Evolutionary conservation across 2,329 filamentous ascomycete species (phyloP).

Genomic region (Stagonosporopsis vannaccii): DNA sequence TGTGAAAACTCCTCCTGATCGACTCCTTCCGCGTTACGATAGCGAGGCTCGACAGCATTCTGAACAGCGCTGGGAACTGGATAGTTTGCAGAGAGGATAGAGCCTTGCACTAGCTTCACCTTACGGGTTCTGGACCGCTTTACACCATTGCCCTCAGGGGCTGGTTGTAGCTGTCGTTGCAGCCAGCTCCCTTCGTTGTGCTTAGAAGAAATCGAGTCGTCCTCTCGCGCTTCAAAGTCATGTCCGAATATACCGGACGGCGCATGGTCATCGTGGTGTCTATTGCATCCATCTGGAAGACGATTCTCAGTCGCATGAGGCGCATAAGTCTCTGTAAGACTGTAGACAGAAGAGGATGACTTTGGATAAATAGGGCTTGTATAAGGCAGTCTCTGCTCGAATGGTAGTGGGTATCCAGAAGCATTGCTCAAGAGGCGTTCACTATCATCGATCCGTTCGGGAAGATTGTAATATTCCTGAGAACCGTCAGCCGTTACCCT

Average conservation of each 20-base stretch:
- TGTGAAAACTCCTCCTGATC: slow-evolving; percentile 93
- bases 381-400: neutral
- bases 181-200: slow-evolving; percentile 67
- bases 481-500: neutral
- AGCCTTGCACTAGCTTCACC: slow-evolving; percentile 95
- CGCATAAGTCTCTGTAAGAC: neutral
- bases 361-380: neutral
- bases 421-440: neutral
- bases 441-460: neutral
- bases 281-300: neutral
- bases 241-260: neutral
- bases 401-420: neutral
- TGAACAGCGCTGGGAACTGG: slow-evolving; percentile 94
- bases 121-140: slow-evolving; percentile 92
- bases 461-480: neutral
- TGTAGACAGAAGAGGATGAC: neutral
- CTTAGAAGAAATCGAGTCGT: neutral
- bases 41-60: slow-evolving; percentile 89
- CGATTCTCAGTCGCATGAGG: neutral
- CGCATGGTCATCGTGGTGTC: neutral
- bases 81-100: slow-evolving; percentile 92
- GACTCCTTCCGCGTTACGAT: slow-evolving; percentile 80
- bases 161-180: slow-evolving; percentile 58
- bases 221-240: neutral
- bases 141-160: slow-evolving; percentile 63